Evolutionary conservation across 1,284 basidiomycete genomes (phyloP).

Genomic region (Irpex sp.): DNA sequence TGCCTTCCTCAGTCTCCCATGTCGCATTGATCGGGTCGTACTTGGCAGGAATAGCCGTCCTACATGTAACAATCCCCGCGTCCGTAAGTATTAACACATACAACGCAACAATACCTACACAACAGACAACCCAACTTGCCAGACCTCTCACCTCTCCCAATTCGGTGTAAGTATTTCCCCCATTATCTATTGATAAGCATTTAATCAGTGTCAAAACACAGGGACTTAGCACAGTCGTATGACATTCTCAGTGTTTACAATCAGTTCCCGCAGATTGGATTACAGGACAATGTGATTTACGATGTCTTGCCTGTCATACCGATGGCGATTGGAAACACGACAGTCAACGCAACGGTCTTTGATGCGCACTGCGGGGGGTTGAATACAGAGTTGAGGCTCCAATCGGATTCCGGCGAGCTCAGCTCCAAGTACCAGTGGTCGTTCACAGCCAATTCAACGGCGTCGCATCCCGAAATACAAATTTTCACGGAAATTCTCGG

Average conservation of each 20-base stretch:
- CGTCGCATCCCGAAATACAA: too few relatives aligned
- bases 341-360: constrained; percentile 2
- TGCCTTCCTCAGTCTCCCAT: neutral
- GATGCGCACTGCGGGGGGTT: too few relatives aligned
- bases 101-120: neutral
- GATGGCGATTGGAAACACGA: neutral
- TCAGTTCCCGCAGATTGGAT: neutral
- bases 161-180: too few relatives aligned
- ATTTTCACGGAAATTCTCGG: too few relatives aligned
- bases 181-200: too few relatives aligned
- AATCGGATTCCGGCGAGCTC: too few relatives aligned
- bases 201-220: too few relatives aligned
- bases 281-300: constrained; percentile 6
- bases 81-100: neutral
- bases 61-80: constrained; percentile 3
- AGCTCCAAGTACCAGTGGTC: too few relatives aligned
- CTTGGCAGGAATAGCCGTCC: neutral
- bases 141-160: neutral
- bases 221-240: neutral
- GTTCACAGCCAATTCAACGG: too few relatives aligned
- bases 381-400: too few relatives aligned
- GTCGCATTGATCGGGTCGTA: neutral
- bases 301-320: constrained; percentile 6
- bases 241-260: neutral
- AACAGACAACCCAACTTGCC: neutral